Base-by-base conservation (phyloP, 2,329 filamentous ascomycete genomes). In the Akanthomyces uredinophilus region DNA sequence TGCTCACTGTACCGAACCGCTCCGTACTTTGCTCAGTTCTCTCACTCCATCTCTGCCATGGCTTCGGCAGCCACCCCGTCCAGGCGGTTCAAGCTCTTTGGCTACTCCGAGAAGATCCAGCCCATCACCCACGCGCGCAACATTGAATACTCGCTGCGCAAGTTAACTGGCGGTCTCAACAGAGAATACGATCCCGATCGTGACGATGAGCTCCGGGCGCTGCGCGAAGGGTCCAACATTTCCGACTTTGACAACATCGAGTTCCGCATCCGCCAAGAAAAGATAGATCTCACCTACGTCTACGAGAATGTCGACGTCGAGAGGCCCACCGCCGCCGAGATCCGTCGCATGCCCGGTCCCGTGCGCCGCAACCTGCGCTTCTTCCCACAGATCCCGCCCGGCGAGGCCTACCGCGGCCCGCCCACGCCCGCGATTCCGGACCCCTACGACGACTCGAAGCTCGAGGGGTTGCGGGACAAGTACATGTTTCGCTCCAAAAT, bases 221-320 rank as follows among this genome's bases (percentile, higher is more conserved):
- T 22, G 10, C 57, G 47, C 37, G 57, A 20, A n/a, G 41, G 47
- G n/a, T 60, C 56, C 16, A 13, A 3, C 20, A 7, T 32, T 5
- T 22, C 18, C 14, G 47, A 60, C 2, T 27, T 37, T 14, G 49
- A 60, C 22, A 4, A 37, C 20, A 0, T 27, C 18, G 49, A 60
- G 29, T 5, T 22, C 6, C n/a, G 14, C 37, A 13, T 53, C 37
- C 5, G 4, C 4, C 6, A 35, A 10, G 13, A 44, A 27, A 37
- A 32, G 29, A 14, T 60, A 16, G 57, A 60, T n/a, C 35, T 53
- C 13, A 52, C 57, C 47, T 60, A 44, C 16, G 4, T 46, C 8
- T 60, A 52, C 39, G 16, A 18, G 3, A 6, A 53, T 14, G 22
- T 35, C 4, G 57, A 60, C 49, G 35, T 60, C 7, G 57, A 53